Evolutionary conservation across 495 filamentous ascomycete species (phyloP), one percentile per base, ranked within the genome.

Genomic region (Poronia punctata): DNA sequence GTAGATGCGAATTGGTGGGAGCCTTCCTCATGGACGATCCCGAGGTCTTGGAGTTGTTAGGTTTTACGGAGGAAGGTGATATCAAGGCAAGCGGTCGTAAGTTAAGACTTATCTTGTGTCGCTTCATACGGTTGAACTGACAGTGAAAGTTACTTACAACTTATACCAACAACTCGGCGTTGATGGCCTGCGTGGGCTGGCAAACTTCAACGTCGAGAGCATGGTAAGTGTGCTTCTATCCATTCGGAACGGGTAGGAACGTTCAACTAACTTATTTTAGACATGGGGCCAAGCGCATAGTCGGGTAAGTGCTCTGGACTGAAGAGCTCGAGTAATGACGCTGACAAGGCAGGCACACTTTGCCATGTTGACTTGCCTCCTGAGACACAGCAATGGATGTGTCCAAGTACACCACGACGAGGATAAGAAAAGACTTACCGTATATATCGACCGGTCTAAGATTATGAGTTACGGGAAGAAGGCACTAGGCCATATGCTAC

Each of bases 211-310:
- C 33, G 40, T 58, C 19, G 57, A 64, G 14, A 54, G 56, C 26
- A 50, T 58, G 42, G 61, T 64, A 48, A 27, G 53, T 35, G 14
- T 34, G 5, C 12, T n/a, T n/a, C n/a, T n/a, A n/a, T n/a, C n/a
- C n/a, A n/a, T n/a, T n/a, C n/a, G n/a, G n/a, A n/a, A n/a, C n/a
- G n/a, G n/a, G n/a, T n/a, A n/a, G n/a, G n/a, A n/a, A n/a, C n/a
- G n/a, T n/a, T n/a, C n/a, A n/a, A n/a, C n/a, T n/a, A n/a, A n/a
- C n/a, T n/a, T n/a, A n/a, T n/a, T 4, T 21, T 35, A 65, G 57
- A 64, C 59, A 63, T 67, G 61, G 69, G 66, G 65, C 3, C 64
- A 72, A 47, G 60, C 67, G 12, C 70, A 72, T 39, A 65, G 58
- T 24, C 43, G 58, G 35, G 64, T 63, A 55, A 51, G 53, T 40